Percentiles rank a stretch among this genome's conserved stretches.
Conservation (phyloP, 1,139 yeast genomes). For the Hyphopichia khmerensis region DNA sequence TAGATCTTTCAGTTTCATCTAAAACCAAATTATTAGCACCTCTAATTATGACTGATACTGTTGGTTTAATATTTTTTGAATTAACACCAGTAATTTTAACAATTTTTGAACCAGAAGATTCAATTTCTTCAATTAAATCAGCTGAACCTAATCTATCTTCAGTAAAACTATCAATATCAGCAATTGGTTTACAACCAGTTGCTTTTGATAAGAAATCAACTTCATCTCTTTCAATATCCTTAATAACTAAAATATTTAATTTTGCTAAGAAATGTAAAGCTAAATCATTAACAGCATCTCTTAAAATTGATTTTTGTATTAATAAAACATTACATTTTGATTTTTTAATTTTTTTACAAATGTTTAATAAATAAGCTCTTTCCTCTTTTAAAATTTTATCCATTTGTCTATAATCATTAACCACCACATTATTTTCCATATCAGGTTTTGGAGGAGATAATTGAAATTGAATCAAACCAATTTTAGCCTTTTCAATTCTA, state of each 20-base stretch:
- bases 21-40: conserved; percentile 90
- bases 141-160: conserved; percentile 93
- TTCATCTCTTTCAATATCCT: conserved; percentile 96
- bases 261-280: conserved; percentile 93
- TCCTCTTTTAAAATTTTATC: conserved; percentile 97
- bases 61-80: conserved; percentile 59
- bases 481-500: conserved; percentile 88
- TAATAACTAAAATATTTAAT: conserved; percentile 88
- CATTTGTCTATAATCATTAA: conserved; percentile 98
- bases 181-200: conserved; percentile 92
- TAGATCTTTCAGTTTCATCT: conserved; percentile 95
- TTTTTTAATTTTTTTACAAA: conserved; percentile 94
- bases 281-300: conserved; percentile 97
- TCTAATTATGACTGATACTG: conserved; percentile 88
- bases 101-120: conserved; percentile 88
- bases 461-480: conserved; percentile 93
- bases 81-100: conserved; percentile 85
- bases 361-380: conserved; percentile 88
- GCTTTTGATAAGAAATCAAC: conserved; percentile 90
- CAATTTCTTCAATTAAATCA: conserved; percentile 88
- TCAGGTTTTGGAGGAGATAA: conserved; percentile 99
- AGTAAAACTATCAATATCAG: conserved; percentile 87
- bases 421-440: conserved; percentile 96
- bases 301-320: conserved; percentile 89
- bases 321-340: conserved; percentile 93